These are phyloP conservation scores for Botrytis tulipae DNA, from an alignment of 2,329 filamentous ascomycete genomes.

Conservation along the genomic window DNA sequence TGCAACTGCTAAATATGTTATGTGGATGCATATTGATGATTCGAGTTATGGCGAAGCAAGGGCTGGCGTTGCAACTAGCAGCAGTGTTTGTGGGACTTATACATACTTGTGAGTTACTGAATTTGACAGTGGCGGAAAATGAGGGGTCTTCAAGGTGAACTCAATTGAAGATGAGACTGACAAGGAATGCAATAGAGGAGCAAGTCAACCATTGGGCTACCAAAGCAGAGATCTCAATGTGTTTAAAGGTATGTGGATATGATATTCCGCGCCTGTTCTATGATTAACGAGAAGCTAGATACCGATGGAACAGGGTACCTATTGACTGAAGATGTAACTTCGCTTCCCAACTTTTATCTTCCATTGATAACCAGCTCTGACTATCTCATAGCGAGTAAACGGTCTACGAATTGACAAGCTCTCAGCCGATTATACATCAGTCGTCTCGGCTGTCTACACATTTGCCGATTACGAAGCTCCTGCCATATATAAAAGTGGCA, in stretches of 20 bases:
- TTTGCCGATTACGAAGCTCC: constrained; percentile 55
- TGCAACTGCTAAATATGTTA: constrained; percentile 61
- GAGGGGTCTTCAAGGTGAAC: background rate
- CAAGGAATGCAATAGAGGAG: constrained; percentile 25
- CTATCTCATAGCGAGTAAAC: constrained; percentile 47
- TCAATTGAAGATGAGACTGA: background rate
- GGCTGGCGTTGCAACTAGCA: constrained; percentile 60
- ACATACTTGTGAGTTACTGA: constrained; percentile 41
- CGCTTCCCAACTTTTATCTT: background rate
- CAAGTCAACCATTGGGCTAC: constrained; percentile 37
- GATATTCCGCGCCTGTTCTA: background rate
- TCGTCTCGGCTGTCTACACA: constrained; percentile 32
- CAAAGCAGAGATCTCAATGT: constrained; percentile 39
- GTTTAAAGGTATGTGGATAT: constrained; percentile 31
- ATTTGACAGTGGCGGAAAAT: background rate
- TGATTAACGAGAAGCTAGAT: constrained; percentile 44
- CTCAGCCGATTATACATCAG: constrained; percentile 55
- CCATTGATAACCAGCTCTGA: background rate
- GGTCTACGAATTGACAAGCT: constrained; percentile 58
- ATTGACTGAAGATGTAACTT: constrained; percentile 57
- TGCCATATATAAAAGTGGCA: constrained; percentile 58
- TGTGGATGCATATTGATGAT: constrained; percentile 67
- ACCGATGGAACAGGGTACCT: constrained; percentile 60
- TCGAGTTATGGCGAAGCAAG: constrained; percentile 61
- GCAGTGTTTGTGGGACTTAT: constrained; percentile 61